phyloP scores from a whole-genome alignment of 73 alveolate genomes.

The Uronychia setigera region DNA sequence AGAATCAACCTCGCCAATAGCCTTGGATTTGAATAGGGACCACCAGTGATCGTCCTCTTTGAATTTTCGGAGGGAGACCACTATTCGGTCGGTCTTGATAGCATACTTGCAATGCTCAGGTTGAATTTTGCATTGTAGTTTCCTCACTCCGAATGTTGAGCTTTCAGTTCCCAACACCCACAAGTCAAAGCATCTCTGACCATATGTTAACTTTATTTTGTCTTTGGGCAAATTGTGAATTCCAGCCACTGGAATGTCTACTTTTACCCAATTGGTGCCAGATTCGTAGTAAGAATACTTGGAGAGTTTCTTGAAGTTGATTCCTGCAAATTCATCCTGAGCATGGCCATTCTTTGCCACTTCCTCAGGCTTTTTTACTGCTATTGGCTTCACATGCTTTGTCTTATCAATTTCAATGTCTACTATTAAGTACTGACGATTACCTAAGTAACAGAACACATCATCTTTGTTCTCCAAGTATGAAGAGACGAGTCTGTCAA shows the following conservation, averaged over 20 bases:
- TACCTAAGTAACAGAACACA: too few relatives aligned
- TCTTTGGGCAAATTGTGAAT: slow-evolving; percentile 27
- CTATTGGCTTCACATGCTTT: slow-evolving; percentile 50
- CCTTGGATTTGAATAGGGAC: slow-evolving; percentile 77
- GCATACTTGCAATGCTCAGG: slow-evolving; percentile 70
- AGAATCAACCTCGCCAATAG: slow-evolving; percentile 78
- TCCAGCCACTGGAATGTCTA: slow-evolving; percentile 37
- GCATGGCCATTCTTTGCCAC: not conserved
- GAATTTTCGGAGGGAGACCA: slow-evolving; percentile 66
- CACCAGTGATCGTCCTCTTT: slow-evolving; percentile 89
- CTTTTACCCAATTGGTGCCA: slow-evolving; percentile 63
- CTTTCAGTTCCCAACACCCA: not conserved
- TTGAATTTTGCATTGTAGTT: slow-evolving; percentile 68
- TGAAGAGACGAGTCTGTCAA: too few relatives aligned
- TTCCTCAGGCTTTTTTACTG: slow-evolving; percentile 9
- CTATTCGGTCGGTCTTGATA: slow-evolving; percentile 65
- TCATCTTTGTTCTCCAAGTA: too few relatives aligned
- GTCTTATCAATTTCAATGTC: slow-evolving; percentile 30
- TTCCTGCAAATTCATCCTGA: slow-evolving; percentile 3
- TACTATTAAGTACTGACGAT: too few relatives aligned
- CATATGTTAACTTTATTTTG: slow-evolving; percentile 26
- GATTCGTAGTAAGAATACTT: slow-evolving; percentile 62
- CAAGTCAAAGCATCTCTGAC: slow-evolving; percentile 30
- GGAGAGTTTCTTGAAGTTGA: slow-evolving; percentile 34
- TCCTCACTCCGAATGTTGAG: slow-evolving; percentile 51